phyloP scores from a whole-genome alignment of 305 asterid genomes.

The Petunia hybrid region DNA sequence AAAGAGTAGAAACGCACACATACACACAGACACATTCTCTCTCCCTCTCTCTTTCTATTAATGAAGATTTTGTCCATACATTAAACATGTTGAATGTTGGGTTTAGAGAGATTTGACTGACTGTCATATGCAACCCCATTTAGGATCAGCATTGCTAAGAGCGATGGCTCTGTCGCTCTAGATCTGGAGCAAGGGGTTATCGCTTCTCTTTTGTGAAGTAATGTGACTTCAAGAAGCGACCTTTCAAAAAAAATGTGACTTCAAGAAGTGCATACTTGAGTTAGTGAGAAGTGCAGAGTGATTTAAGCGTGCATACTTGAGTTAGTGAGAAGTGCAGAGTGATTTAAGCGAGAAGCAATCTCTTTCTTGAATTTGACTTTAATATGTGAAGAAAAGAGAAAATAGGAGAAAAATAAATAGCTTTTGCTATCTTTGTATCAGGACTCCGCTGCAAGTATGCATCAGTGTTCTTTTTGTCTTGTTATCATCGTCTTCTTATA shows the following conservation, averaged over 20 bases:
- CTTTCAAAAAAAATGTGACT: no score
- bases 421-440: neutral
- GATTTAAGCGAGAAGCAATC: neutral
- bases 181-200: neutral
- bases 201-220: neutral
- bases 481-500: neutral
- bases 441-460: conserved; percentile 2
- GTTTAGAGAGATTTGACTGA: neutral
- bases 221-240: neutral
- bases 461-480: neutral
- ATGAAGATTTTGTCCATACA: neutral
- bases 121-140: neutral
- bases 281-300: no score
- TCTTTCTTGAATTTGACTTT: neutral
- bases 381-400: neutral
- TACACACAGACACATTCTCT: no score
- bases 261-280: no score
- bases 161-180: neutral
- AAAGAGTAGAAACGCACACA: neutral
- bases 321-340: neutral
- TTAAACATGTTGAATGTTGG: neutral
- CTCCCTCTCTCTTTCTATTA: neutral
- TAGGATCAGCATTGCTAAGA: neutral
- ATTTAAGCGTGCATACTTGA: neutral
- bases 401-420: neutral